Evolutionary conservation across 352 stramenopile genomes (phyloP).

Genomic region (Phytophthora multivora): DNA sequence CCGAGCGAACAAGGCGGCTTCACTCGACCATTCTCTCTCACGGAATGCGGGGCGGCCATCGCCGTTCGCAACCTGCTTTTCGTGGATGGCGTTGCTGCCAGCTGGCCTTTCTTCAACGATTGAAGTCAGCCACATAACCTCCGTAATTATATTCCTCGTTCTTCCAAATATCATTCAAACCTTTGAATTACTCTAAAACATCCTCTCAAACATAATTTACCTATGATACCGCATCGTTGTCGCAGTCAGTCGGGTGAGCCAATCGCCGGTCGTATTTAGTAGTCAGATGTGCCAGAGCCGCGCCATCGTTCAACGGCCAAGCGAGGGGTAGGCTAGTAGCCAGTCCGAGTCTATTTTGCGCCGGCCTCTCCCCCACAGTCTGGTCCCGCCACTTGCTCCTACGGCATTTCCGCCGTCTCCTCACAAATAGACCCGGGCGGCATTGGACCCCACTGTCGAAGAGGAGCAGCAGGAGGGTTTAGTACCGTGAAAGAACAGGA

Average conservation of each 20-base stretch:
- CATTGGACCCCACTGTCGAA: slow-evolving; percentile 2
- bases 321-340: slow-evolving; percentile 4
- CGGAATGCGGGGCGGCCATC: not conserved
- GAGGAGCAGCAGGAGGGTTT: not conserved
- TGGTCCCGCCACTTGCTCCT: not conserved
- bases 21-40: not conserved
- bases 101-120: slow-evolving; percentile 4
- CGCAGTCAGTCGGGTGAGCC: slow-evolving; percentile 2
- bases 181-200: not conserved
- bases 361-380: slow-evolving; percentile 15
- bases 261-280: slow-evolving; percentile 7
- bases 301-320: slow-evolving; percentile 4
- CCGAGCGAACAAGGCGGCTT: not conserved
- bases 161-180: not conserved
- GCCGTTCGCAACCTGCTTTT: slow-evolving; percentile 3
- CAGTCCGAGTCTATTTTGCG: slow-evolving; percentile 28
- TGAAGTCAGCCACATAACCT: not conserved
- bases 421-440: slow-evolving; percentile 25
- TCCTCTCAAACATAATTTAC: not conserved
- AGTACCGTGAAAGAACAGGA: not conserved
- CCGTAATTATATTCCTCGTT: not conserved
- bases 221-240: not conserved
- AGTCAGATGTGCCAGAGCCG: not conserved
- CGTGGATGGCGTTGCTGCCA: slow-evolving; percentile 3
- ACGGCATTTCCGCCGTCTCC: slow-evolving; percentile 2